A percentile compares a stretch with the other conserved stretches of the same genome.
Conservation (phyloP, 2,329 filamentous ascomycete species). For the Aspergillus tubingensis region DNA sequence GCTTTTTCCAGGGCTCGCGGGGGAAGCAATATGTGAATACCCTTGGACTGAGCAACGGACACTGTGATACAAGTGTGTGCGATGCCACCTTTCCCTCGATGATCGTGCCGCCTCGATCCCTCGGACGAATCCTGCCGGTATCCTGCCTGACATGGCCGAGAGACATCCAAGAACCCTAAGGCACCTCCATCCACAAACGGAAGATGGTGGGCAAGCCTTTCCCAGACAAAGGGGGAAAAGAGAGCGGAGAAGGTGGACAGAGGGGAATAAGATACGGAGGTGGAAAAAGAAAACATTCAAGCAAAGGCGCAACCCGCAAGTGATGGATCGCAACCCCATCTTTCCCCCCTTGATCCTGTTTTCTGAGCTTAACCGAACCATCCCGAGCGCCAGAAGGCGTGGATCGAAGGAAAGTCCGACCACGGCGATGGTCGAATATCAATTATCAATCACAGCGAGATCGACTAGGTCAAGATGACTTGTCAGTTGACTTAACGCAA, state of each 20-base stretch:
- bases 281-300: neutral
- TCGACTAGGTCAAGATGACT: constrained; percentile 10
- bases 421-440: constrained; percentile 1
- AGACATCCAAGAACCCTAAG: neutral
- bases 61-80: constrained; percentile 9
- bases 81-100: neutral
- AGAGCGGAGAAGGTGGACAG: too few species aligned
- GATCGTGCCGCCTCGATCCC: neutral
- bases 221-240: neutral
- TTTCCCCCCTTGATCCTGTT: neutral
- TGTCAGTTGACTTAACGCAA: constrained; percentile 8
- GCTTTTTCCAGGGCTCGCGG: neutral
- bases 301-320: neutral
- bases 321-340: neutral
- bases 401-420: neutral
- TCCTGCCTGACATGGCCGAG: constrained; percentile 5
- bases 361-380: neutral
- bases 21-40: neutral
- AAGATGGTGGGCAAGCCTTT: neutral
- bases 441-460: constrained; percentile 9
- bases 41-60: neutral
- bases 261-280: neutral
- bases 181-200: neutral
- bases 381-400: neutral
- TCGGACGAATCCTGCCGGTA: constrained; percentile 8